Conservation (phyloP, 495 filamentous ascomycete species). For the Penicillium silybi region DNA sequence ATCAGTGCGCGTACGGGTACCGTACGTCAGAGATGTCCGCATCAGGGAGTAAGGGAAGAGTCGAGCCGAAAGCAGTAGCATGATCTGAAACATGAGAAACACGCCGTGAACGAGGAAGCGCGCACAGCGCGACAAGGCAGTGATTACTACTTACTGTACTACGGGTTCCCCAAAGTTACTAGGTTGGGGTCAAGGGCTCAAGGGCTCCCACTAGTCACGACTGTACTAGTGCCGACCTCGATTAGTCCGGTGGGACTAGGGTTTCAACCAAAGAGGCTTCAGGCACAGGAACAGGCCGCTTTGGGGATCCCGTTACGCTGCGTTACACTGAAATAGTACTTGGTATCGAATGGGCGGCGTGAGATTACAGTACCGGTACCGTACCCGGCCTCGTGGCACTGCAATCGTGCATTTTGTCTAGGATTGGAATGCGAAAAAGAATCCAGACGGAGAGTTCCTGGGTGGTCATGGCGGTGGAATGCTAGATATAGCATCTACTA, state of each 20-base stretch:
- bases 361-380: slow-evolving; percentile 7
- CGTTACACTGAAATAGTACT: neutral
- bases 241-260: neutral
- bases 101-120: slow-evolving; percentile 6
- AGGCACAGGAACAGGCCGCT: slow-evolving; percentile 15
- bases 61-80: neutral
- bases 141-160: no score
- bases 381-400: slow-evolving; percentile 5
- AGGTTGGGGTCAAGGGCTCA: neutral
- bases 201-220: neutral
- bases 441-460: neutral
- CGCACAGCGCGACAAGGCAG: slow-evolving; percentile 1
- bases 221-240: neutral
- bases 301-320: slow-evolving; percentile 1
- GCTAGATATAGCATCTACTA: neutral
- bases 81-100: neutral
- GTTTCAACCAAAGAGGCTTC: slow-evolving; percentile 9
- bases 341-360: neutral
- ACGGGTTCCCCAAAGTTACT: neutral
- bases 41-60: slow-evolving; percentile 8
- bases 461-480: neutral
- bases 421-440: neutral
- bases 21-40: slow-evolving; percentile 3
- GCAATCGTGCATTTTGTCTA: neutral
- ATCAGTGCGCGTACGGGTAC: neutral